Evolutionary conservation across 2,329 filamentous ascomycete species (phyloP).

Genomic region (Didymella glomerata): DNA sequence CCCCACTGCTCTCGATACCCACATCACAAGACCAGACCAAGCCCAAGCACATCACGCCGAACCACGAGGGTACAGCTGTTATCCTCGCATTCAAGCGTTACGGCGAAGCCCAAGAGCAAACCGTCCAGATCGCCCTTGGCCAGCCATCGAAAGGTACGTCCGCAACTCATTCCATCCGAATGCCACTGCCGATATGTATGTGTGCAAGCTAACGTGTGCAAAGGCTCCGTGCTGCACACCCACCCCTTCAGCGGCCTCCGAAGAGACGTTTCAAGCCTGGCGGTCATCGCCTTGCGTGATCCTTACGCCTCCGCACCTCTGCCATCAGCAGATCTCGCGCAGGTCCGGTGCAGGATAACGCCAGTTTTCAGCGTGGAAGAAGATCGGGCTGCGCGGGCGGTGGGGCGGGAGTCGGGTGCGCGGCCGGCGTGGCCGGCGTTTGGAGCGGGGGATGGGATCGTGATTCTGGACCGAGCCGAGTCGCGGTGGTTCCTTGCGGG

Average conservation of each 20-base stretch:
- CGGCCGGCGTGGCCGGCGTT: constrained; percentile 36
- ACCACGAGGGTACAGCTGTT: background rate
- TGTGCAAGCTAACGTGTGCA: background rate
- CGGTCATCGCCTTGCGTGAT: no score
- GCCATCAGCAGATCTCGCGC: constrained; percentile 21
- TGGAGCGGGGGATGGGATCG: constrained; percentile 40
- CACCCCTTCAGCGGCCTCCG: background rate
- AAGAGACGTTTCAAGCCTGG: no score
- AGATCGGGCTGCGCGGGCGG: constrained; percentile 12
- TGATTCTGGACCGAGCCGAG: constrained; percentile 39
- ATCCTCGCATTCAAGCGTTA: constrained; percentile 7
- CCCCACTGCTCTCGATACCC: background rate
- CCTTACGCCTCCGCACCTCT: no score
- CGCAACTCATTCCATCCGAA: no score
- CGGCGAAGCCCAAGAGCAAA: constrained; percentile 21
- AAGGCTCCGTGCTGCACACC: constrained; percentile 7
- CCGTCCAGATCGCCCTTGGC: constrained; percentile 29
- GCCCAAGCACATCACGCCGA: background rate
- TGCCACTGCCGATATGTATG: no score
- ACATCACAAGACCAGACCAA: background rate
- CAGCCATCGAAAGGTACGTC: constrained; percentile 5
- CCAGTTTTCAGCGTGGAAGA: constrained; percentile 26
- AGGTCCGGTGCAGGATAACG: constrained; percentile 31
- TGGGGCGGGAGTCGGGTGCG: constrained; percentile 12
- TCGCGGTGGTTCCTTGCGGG: constrained; percentile 45